A percentile compares a stretch with the other conserved stretches of the same genome.
Conservation (phyloP, 805 yeast genomes). For the Debaryomyces castellii region DNA sequence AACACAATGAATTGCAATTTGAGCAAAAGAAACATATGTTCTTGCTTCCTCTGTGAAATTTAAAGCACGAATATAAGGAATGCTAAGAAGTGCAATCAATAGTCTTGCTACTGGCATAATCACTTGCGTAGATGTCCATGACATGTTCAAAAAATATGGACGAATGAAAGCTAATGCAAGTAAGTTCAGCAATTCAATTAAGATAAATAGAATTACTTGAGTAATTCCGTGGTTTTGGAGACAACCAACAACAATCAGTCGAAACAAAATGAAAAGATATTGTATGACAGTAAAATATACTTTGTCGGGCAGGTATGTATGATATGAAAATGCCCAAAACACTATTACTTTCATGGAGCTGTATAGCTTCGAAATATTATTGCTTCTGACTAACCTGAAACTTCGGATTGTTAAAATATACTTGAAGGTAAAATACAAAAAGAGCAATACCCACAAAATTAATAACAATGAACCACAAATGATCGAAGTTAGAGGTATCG, state of each 20-base stretch:
- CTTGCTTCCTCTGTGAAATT: conserved; percentile 35
- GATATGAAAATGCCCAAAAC: conserved; percentile 47
- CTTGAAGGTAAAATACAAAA: conserved; percentile 21
- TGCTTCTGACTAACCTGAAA: conserved; percentile 14
- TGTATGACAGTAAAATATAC: conserved; percentile 41
- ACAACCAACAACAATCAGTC: conserved; percentile 44
- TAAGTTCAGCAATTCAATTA: conserved; percentile 31
- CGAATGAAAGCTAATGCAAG: conserved; percentile 17
- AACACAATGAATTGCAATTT: conserved; percentile 38
- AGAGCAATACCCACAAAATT: conserved; percentile 19
- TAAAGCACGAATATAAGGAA: conserved; percentile 41
- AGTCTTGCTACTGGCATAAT: conserved; percentile 38
- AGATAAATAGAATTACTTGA: conserved; percentile 41
- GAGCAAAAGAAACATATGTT: conserved; percentile 44
- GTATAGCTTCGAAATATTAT: conserved; percentile 35
- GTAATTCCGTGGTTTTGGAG: conserved; percentile 43
- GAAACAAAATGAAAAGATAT: conserved; percentile 26
- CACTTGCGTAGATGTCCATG: conserved; percentile 30
- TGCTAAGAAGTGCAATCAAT: conserved; percentile 38
- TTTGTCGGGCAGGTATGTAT: conserved; percentile 42
- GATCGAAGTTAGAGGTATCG: conserved; percentile 17
- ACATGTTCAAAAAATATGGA: conserved; percentile 28
- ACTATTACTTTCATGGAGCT: conserved; percentile 48
- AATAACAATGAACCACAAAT: conserved; percentile 32
- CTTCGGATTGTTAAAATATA: conserved; percentile 24